Base-by-base conservation (phyloP, 2,329 filamentous ascomycete species). In the Pseudopithomyces maydicus region DNA sequence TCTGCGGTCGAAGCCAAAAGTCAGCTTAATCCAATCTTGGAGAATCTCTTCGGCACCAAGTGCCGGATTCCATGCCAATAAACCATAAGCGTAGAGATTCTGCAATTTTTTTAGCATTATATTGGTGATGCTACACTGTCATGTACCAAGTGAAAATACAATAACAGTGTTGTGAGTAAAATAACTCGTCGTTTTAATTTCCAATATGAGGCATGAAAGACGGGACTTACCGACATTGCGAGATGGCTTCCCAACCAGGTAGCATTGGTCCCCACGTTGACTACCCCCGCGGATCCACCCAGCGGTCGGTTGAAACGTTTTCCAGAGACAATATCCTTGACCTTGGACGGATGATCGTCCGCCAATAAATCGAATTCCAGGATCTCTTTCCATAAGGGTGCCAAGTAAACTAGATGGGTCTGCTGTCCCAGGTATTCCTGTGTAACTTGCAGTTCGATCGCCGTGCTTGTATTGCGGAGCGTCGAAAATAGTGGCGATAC, bases 381-480 rank as follows among this genome's bases (percentile, higher is more conserved):
- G 7, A 90, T 79, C 2, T 83, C 84, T 70, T 87, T 86, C 89
- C 89, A 91, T 12, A 90, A 74, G 0, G 88, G 88, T 1, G 87
- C 79, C 0, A 90, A 76, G 64, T 90, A 91, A 0, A 90, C 86
- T 1, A 90, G 71, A 67, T 91, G 88, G 22, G 79, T 82, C 67
- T 91, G 88, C 68, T 91, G 88, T 0, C 88, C 88, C 0, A 90
- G 80, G 63, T 91, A 91, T 65, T 91, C 88, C 65, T 90, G 88
- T 0, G 83, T 81, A 17, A 91, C 81, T 67, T 90, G 82, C 1
- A 90, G 78, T 70, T 91, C 88, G 36, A 90, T 85, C 0, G 85
- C 85, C 3, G 72, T 76, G 44, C 71, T 80, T 0, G 81, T 83
- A 3, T 82, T 69, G 39, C 64, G 70, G 6, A 84, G 64, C 44